A percentile compares a stretch with the other conserved stretches of the same genome.
Conservation (phyloP, 164 flowering plant genomes). For the Taxillus chinensis region DNA sequence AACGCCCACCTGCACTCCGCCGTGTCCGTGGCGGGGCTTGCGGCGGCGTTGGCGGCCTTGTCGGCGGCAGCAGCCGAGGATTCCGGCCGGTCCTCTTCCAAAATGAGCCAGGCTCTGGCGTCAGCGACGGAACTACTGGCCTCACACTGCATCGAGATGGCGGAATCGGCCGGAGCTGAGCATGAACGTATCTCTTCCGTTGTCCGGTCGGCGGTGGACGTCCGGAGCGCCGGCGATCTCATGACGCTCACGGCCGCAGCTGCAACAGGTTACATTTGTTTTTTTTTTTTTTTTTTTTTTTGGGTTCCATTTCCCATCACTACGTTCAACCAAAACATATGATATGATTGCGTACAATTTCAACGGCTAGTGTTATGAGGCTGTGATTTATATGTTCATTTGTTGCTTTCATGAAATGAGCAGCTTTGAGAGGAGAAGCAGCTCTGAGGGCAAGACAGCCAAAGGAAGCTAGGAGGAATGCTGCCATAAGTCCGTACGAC, state of each 20-base stretch:
- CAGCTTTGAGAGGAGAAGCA: constrained; percentile 84
- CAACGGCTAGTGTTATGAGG: too few species aligned
- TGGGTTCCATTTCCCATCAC: too few species aligned
- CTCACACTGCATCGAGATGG: constrained; percentile 73
- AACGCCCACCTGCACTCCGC: constrained; percentile 68
- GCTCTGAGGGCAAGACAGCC: constrained; percentile 57
- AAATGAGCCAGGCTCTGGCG: constrained; percentile 1
- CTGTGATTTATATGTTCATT: too few species aligned
- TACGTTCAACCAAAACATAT: too few species aligned
- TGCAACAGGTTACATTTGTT: constrained; percentile 59
- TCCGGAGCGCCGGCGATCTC: constrained; percentile 66
- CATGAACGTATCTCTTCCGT: constrained; percentile 51
- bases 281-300: background rate
- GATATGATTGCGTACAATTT: too few species aligned
- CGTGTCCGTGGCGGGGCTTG: constrained; percentile 67
- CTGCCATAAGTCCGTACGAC: constrained; percentile 66
- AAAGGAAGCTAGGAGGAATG: constrained; percentile 59
- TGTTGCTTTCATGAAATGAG: background rate
- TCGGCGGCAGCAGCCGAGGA: constrained; percentile 34
- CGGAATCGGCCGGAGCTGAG: constrained; percentile 75
- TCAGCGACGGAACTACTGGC: constrained; percentile 13
- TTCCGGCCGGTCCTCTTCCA: constrained; percentile 8
- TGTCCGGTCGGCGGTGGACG: constrained; percentile 67
- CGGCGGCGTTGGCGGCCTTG: constrained; percentile 73
- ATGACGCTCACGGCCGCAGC: constrained; percentile 93